A percentile compares a stretch with the other conserved stretches of the same genome.
Evolutionary conservation across 106 monocot genomes (phyloP).

Genomic region (Phalaenopsis equestris): DNA sequence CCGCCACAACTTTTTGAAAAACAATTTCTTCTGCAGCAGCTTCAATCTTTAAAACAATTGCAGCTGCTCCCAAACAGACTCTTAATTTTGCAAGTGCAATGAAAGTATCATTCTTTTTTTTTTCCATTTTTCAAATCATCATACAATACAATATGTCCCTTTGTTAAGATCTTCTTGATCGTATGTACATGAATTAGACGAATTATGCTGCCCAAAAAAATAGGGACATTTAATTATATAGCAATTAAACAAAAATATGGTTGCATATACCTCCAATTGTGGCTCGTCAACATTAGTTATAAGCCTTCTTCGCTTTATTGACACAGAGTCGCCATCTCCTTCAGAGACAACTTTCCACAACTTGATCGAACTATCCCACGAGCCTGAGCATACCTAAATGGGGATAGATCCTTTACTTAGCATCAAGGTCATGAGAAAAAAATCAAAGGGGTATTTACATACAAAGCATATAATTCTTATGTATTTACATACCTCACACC

Average conservation of each 20-base stretch:
- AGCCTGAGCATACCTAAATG: constrained; percentile 84
- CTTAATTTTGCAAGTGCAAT: too few relatives aligned
- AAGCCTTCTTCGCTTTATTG: constrained; percentile 78
- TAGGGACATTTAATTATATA: not conserved
- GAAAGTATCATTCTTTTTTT: too few relatives aligned
- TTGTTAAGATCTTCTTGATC: not conserved
- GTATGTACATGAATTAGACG: not conserved
- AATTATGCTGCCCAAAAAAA: not conserved
- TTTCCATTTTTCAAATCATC: not conserved
- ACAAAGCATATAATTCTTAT: too few relatives aligned
- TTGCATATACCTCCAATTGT: constrained; percentile 56
- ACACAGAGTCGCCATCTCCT: constrained; percentile 41
- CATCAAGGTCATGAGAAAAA: not conserved
- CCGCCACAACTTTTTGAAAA: too few relatives aligned
- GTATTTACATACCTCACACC: too few relatives aligned
- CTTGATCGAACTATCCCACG: constrained; percentile 87
- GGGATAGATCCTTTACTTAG: not conserved
- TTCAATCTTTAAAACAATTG: too few relatives aligned
- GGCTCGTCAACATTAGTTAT: constrained; percentile 45
- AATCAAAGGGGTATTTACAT: not conserved
- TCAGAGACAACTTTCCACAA: constrained; percentile 56
- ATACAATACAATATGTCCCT: not conserved
- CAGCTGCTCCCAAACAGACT: too few relatives aligned
- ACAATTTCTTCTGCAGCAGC: too few relatives aligned
- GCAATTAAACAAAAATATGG: not conserved